Evolutionary conservation across 169 alveolate species (phyloP), one percentile per base, ranked within the genome.

Genomic region (Fabrea salina): DNA sequence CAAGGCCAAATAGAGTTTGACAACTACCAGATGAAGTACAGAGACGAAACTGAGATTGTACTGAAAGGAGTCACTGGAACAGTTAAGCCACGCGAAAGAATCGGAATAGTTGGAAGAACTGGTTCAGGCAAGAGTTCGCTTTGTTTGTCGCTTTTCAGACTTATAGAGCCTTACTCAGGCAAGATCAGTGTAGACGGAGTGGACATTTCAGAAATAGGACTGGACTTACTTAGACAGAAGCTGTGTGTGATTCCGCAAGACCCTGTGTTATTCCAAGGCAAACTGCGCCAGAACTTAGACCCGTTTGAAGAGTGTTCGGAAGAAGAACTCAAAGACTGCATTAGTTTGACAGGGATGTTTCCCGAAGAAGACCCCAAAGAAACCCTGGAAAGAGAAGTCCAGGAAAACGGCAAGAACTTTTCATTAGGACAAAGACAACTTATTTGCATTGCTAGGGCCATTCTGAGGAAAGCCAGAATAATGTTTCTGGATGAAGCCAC

Each of bases 401-500:
- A 74, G 33, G 94, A 87, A 59, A 68, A 68, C n/a, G 96, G 96
- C 0, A 30, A 64, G 4, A 92, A 92, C 56, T 83, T 93, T 33
- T 77, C 91, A 51, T 79, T 88, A 58, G 97, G 97, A 37, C 88
- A 93, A 83, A 93, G 88, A 59, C 89, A 93, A 76, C 74, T 91
- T 25, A 85, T 93, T 30, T 93, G 97, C 51, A 79, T 93, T 56
- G 86, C 89, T 4, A 82, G 97, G 80, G 93, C 92, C n/a, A 83
- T 91, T 64, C 64, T 91, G 19, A 85, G 91, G 66, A 85, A 89
- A 44, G 79, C 83, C 16, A 93, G 91, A 76, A 84, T 93, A 4
- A 90, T 91, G 5, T 54, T 94, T 5, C 61, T 94, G 53, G 97
- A 93, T 84, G 97, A 93, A 87, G 96, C 97, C 0, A 93, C 97